These are phyloP conservation scores for Trebouxia sp. DNA, from an alignment of 139 green algal species.

Conservation along the genomic window DNA sequence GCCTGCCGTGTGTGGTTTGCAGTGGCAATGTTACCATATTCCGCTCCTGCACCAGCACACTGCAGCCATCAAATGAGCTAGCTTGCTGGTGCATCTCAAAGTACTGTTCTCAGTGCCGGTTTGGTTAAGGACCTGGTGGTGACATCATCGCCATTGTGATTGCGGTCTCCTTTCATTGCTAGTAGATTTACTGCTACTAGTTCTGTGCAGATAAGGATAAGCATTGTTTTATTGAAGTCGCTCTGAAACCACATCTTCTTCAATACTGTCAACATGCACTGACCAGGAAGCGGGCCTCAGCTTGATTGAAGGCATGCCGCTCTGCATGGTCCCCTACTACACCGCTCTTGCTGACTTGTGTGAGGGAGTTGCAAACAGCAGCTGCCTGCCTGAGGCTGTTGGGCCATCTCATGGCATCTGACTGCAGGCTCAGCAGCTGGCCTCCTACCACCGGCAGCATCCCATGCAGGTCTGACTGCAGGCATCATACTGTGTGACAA, in stretches of 20 bases:
- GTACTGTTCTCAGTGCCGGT: too few relatives aligned
- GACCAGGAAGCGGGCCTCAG: neutral
- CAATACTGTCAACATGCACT: too few relatives aligned
- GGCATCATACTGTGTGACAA: neutral
- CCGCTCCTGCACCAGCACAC: neutral
- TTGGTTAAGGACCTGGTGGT: too few relatives aligned
- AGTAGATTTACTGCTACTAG: too few relatives aligned
- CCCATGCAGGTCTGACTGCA: constrained; percentile 3
- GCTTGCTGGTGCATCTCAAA: too few relatives aligned
- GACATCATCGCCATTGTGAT: too few relatives aligned
- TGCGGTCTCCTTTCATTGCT: too few relatives aligned
- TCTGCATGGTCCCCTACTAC: neutral
- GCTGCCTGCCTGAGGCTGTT: neutral
- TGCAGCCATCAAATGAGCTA: too few relatives aligned
- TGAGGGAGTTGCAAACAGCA: constrained; percentile 7
- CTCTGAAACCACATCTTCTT: too few relatives aligned
- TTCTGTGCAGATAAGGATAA: too few relatives aligned
- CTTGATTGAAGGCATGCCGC: neutral
- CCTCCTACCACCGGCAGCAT: neutral
- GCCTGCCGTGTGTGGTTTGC: neutral
- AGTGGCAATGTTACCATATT: neutral
- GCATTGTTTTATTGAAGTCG: too few relatives aligned
- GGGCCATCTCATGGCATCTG: neutral
- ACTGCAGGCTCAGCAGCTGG: neutral
- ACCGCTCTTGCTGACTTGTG: neutral